These are phyloP conservation scores for Chaetomidium leptoderma DNA, from an alignment of 495 filamentous ascomycete species.

Conservation along the genomic window DNA sequence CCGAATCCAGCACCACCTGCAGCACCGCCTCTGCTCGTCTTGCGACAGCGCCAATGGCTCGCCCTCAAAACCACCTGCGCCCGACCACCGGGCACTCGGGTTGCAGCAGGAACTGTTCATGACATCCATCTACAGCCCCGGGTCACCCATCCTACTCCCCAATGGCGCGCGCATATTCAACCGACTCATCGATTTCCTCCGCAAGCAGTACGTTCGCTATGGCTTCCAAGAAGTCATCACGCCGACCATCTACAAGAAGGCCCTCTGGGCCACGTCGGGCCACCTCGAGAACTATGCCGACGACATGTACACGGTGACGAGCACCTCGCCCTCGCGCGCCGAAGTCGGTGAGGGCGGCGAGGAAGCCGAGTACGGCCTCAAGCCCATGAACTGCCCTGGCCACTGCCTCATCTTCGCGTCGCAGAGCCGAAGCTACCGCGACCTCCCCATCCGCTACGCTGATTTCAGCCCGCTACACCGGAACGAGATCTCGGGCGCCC, in stretches of 20 bases:
- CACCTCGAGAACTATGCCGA: slow-evolving; percentile 93
- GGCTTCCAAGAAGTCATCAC: slow-evolving; percentile 91
- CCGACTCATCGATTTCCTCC: slow-evolving; percentile 78
- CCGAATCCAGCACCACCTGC: slow-evolving; percentile 9
- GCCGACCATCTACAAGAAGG: slow-evolving; percentile 89
- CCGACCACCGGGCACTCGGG: slow-evolving; percentile 68
- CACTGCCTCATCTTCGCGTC: slow-evolving; percentile 84
- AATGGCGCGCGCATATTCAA: slow-evolving; percentile 84
- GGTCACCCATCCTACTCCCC: slow-evolving; percentile 83
- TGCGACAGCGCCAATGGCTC: slow-evolving; percentile 25
- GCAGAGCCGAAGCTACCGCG: slow-evolving; percentile 67
- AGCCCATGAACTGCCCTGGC: slow-evolving; percentile 96
- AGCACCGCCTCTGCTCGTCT: slow-evolving; percentile 31
- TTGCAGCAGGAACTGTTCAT: slow-evolving; percentile 72
- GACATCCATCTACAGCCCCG: slow-evolving; percentile 73
- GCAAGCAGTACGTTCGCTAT: slow-evolving; percentile 79
- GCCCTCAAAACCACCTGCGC: slow-evolving; percentile 33
- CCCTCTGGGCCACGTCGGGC: slow-evolving; percentile 82
- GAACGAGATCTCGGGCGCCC: slow-evolving; percentile 80
- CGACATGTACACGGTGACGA: slow-evolving; percentile 88
- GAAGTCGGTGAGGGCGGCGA: slow-evolving; percentile 44
- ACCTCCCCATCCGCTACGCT: slow-evolving; percentile 84
- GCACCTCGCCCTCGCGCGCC: slow-evolving; percentile 42
- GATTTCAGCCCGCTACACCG: slow-evolving; percentile 91
- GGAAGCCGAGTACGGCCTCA: slow-evolving; percentile 80